Evolutionary conservation across 1,139 yeast genomes (phyloP), one percentile per base, ranked within the genome.

Genomic region (Kodamaea ohmeri): DNA sequence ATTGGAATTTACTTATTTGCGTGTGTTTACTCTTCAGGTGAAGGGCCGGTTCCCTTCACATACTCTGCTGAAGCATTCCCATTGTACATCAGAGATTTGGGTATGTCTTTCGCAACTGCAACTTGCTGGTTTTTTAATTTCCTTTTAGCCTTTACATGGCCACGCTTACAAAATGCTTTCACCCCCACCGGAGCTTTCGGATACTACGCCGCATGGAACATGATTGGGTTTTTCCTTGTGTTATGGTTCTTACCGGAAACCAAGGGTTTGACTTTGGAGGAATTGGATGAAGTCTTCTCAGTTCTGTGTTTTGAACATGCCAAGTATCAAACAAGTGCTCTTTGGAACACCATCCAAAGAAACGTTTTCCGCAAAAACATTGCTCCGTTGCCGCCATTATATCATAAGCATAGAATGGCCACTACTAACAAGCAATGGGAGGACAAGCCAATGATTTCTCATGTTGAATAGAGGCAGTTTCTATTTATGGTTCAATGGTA

Each of bases 1-100:
- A 61, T 79, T 38, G 95, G 95, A 50, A 80, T 87, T 42, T 87
- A 86, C 57, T 58, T 87, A 31, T 87, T 77, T 61, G 67, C 88
- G 0, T 73, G 79, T 31, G 83, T 83, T 47, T 87, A 87, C 61
- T 84, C 94, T 0, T 80, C 86, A 2, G 92, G 95, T 44, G 88
- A 84, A 63, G 96, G 96, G 31, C 95, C 95, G n/a, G 94, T 87
- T 36, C 95, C 95, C 6, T 87, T 87, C 67, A 84, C 94, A 1
- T 85, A 86, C 56, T 82, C 94, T 20, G 95, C 95, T 14, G 95
- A 87, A 61, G 86, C 85, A 47, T 87, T 86, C 70, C 90, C 94
- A 40, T 71, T 87, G 49, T 84, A 85, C 53, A 81, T 86, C 44
- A 79, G 96, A 63, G 94, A 88, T 52, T 65, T 86, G 36, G 95